Conservation (phyloP, 345 rosid genomes). For the Combretum micranthum region DNA sequence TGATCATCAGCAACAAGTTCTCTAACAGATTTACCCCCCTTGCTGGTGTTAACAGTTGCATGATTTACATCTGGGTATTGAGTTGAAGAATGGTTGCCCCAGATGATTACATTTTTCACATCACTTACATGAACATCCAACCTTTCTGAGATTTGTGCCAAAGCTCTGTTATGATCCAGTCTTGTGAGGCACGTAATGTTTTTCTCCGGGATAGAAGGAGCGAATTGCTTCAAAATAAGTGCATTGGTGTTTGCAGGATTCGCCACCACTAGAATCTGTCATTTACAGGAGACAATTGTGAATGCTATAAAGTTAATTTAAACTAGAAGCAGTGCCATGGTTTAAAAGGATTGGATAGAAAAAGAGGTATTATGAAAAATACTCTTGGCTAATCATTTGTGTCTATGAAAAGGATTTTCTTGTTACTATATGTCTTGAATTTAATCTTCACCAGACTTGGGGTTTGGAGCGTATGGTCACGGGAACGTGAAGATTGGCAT, state of each 20-base stretch:
- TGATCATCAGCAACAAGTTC: conserved; percentile 44
- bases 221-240: conserved; percentile 64
- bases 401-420: too few relatives aligned
- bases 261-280: conserved; percentile 60
- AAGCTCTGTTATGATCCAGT: conserved; percentile 81
- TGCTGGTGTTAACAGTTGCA: conserved; percentile 33
- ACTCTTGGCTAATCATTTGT: too few relatives aligned
- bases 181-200: conserved; percentile 79
- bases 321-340: too few relatives aligned
- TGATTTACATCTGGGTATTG: conserved; percentile 85
- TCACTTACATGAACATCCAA: conserved; percentile 44
- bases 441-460: too few relatives aligned
- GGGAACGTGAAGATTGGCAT: too few relatives aligned
- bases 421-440: too few relatives aligned
- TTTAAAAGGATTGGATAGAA: too few relatives aligned
- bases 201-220: conserved; percentile 71
- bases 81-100: conserved; percentile 95
- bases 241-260: conserved; percentile 95
- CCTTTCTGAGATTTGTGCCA: conserved; percentile 61
- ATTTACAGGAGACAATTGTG: background rate
- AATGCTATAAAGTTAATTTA: background rate
- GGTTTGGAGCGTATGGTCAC: too few relatives aligned
- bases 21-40: conserved; percentile 36
- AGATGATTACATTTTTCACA: conserved; percentile 64
- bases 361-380: too few relatives aligned